Conservation (phyloP, 306 rosid genomes). For the Vicia villosa region DNA sequence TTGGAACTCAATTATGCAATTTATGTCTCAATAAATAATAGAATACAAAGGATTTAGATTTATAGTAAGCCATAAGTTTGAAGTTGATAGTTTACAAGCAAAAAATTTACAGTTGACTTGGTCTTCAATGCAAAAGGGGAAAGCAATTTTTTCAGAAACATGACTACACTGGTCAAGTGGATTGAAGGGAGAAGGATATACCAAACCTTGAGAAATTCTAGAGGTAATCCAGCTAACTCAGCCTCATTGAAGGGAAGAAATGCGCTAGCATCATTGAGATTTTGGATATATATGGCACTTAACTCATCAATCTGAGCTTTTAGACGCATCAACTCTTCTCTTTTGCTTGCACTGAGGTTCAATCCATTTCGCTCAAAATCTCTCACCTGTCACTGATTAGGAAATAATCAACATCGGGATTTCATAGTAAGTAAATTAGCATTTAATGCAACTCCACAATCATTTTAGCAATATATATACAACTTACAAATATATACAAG, state of each 20-base stretch:
- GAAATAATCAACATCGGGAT: slow-evolving; percentile 70
- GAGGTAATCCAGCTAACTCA: slow-evolving; percentile 86
- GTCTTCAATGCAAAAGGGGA: not conserved
- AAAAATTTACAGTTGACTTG: slow-evolving; percentile 27
- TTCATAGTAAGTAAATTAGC: slow-evolving; percentile 32
- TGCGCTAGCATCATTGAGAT: slow-evolving; percentile 62
- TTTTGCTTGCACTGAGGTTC: slow-evolving; percentile 84
- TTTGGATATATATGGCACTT: slow-evolving; percentile 74
- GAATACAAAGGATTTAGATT: not conserved
- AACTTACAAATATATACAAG: not conserved
- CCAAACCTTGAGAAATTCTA: slow-evolving; percentile 75
- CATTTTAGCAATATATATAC: slow-evolving; percentile 18
- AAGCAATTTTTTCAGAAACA: slow-evolving; percentile 17
- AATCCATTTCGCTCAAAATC: slow-evolving; percentile 93
- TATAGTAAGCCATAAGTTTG: slow-evolving; percentile 28
- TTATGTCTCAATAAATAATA: not conserved
- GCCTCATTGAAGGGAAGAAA: slow-evolving; percentile 64
- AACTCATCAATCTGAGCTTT: slow-evolving; percentile 73
- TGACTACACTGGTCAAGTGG: slow-evolving; percentile 25
- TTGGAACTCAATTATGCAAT: not conserved
- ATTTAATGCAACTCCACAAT: slow-evolving; percentile 16
- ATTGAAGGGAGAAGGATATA: slow-evolving; percentile 17
- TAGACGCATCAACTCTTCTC: slow-evolving; percentile 77
- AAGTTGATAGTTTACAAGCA: slow-evolving; percentile 18
- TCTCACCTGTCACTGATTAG: slow-evolving; percentile 96